Conservation (phyloP, 2,329 filamentous ascomycete genomes). For the Triangularia setosa region DNA sequence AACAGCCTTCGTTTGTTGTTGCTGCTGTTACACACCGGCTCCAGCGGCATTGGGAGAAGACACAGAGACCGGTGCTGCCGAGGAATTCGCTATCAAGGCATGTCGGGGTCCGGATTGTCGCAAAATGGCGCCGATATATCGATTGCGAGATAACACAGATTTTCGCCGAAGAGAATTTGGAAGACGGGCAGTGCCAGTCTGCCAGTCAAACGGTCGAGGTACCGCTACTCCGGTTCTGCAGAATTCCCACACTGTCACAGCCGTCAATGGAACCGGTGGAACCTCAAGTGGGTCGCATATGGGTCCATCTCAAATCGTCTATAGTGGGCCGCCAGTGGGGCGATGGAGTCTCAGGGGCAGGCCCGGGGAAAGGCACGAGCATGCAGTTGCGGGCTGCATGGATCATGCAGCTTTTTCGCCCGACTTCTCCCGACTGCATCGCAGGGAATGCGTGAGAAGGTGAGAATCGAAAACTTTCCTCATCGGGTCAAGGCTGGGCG, state of each 20-base stretch:
- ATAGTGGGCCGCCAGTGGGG: constrained; percentile 7
- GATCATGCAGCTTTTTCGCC: constrained; percentile 13
- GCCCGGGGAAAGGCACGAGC: constrained; percentile 21
- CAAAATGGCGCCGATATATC: not conserved
- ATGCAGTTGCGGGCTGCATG: constrained; percentile 10
- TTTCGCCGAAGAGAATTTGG: not conserved
- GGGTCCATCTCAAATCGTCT: constrained; percentile 1
- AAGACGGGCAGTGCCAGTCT: not conserved
- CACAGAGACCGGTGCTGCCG: not conserved
- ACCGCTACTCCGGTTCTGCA: constrained; percentile 8
- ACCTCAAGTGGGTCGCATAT: constrained; percentile 10
- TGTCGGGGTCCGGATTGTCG: constrained; percentile 1
- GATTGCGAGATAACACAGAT: not conserved
- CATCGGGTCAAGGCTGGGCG: not conserved
- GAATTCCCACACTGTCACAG: not conserved
- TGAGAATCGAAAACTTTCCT: constrained; percentile 8
- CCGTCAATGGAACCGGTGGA: not conserved
- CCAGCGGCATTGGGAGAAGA: not conserved
- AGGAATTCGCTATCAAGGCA: constrained; percentile 1
- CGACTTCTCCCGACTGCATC: constrained; percentile 20
- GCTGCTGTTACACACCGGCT: constrained; percentile 2
- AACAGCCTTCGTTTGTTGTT: not conserved
- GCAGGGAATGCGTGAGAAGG: constrained; percentile 6
- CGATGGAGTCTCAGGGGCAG: constrained; percentile 19
- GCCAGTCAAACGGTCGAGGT: not conserved